These are phyloP conservation scores for Cyberlindnera maritima DNA, from an alignment of 805 yeast species.

Conservation along the genomic window DNA sequence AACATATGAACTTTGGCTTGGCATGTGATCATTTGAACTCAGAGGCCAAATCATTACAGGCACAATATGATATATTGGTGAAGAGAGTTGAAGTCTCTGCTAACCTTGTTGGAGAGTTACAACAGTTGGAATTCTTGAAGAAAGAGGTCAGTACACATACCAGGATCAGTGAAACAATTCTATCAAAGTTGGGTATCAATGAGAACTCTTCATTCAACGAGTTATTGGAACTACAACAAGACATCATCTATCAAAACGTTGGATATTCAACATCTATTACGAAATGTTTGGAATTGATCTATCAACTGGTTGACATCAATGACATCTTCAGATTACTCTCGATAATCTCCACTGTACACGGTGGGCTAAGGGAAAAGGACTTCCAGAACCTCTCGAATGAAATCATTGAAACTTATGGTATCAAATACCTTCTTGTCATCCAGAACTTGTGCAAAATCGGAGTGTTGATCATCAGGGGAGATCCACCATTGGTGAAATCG, in stretches of 20 bases:
- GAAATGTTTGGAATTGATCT: conserved; percentile 49
- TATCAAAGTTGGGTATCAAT: conserved; percentile 29
- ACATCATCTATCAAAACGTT: conserved; percentile 53
- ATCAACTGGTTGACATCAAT: conserved; percentile 31
- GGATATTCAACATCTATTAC: conserved; percentile 36
- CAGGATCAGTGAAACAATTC: conserved; percentile 64
- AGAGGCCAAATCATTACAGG: conserved; percentile 68
- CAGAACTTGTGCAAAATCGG: conserved; percentile 48
- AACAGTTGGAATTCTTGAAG: conserved; percentile 64
- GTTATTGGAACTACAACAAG: conserved; percentile 65
- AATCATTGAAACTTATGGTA: conserved; percentile 64
- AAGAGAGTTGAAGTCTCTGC: conserved; percentile 36
- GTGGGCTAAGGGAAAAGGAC: conserved; percentile 69
- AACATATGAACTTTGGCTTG: conserved; percentile 69
- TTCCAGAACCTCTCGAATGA: conserved; percentile 51
- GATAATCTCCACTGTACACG: conserved; percentile 58
- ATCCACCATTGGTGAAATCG: conserved; percentile 35
- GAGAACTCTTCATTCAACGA: conserved; percentile 35
- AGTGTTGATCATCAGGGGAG: conserved; percentile 34
- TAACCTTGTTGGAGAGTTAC: conserved; percentile 67
- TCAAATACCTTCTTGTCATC: conserved; percentile 44
- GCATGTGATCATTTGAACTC: conserved; percentile 72
- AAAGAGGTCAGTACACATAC: conserved; percentile 72
- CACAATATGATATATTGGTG: conserved; percentile 52
- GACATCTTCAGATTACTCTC: conserved; percentile 52